Base-by-base conservation (phyloP, 257 asterid genomes). In the Ocimum tenuiflorum region DNA sequence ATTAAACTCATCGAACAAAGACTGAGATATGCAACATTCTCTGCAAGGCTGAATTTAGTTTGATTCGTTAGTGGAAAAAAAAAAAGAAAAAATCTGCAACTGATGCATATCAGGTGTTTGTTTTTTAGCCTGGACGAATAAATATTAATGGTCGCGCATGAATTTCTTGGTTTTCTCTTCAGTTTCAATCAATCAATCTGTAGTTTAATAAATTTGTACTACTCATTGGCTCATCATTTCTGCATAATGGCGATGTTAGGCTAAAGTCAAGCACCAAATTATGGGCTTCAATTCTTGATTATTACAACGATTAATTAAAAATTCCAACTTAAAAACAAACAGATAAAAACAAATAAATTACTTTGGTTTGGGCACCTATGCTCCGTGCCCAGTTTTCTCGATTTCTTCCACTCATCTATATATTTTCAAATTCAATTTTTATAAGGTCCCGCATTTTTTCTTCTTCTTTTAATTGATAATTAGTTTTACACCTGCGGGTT, bases 201-300 rank as follows among this genome's bases (percentile, higher is more conserved):
- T 51, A 12, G n/a, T n/a, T n/a, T n/a, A n/a, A n/a, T n/a, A n/a
- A n/a, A n/a, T n/a, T 77, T 73, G 83, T 70, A 70, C 77, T 70
- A 71, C 75, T 81, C 83, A 76, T 75, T 77, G 69, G 66, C 62
- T 62, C 41, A 77, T 84, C 70, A 84, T 79, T 79, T 79, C 68
- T 53, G 50, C 82, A 81, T 81, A 7, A 79, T 77, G 49, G 41
- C n/a, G 60, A 13, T 75, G 82, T 74, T 71, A 68, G 66, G 54
- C 19, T 75, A 71, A 77, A 72, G 78, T 68, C 55, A 45, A 75
- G 68, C 88, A 85, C 70, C 65, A 20, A 55, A 54, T 77, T 43
- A 85, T 78, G 91, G 87, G 75, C 66, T 67, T 33, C 38, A 24
- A 67, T 27, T 38, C 3, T 59, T 59, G 60, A 38, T 71, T n/a